A percentile compares a stretch with the other conserved stretches of the same genome.
These are phyloP conservation scores for Penicillium corylophilum DNA, from an alignment of 2,329 filamentous ascomycete genomes.

Conservation along the genomic window DNA sequence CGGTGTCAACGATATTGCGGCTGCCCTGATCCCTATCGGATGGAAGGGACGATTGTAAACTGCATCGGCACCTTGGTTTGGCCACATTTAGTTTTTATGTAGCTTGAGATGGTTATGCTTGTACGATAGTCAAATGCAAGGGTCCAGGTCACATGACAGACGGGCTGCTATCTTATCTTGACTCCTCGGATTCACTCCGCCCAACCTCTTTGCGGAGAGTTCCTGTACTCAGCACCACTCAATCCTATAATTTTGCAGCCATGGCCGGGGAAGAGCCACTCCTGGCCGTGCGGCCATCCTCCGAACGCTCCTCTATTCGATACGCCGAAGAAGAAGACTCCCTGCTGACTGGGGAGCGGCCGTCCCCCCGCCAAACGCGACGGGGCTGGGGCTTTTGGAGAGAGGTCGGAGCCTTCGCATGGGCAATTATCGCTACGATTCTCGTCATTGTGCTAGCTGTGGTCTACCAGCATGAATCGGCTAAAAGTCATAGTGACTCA, in stretches of 20 bases:
- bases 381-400: slow-evolving; percentile 62
- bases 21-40: slow-evolving; percentile 81
- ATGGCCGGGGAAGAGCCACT: slow-evolving; percentile 53
- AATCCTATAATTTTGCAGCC: not conserved
- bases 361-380: slow-evolving; percentile 25
- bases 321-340: slow-evolving; percentile 63
- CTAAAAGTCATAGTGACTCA: slow-evolving; percentile 32
- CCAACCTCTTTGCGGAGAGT: slow-evolving; percentile 1
- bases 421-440: slow-evolving; percentile 78
- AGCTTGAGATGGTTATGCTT: not conserved
- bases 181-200: slow-evolving; percentile 1
- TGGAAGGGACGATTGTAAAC: slow-evolving; percentile 57
- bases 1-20: slow-evolving; percentile 79
- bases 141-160: not conserved
- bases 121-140: not conserved
- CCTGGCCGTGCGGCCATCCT: slow-evolving; percentile 55
- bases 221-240: slow-evolving; percentile 2
- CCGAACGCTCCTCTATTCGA: slow-evolving; percentile 55
- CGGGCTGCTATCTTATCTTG: slow-evolving; percentile 6
- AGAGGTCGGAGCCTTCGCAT: slow-evolving; percentile 74
- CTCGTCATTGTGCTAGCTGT: slow-evolving; percentile 77
- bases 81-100: not conserved
- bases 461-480: slow-evolving; percentile 68
- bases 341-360: slow-evolving; percentile 58
- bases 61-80: not conserved